Conservation (phyloP, 176 grass and related monocot genomes). For the Oryza rufipogon region DNA sequence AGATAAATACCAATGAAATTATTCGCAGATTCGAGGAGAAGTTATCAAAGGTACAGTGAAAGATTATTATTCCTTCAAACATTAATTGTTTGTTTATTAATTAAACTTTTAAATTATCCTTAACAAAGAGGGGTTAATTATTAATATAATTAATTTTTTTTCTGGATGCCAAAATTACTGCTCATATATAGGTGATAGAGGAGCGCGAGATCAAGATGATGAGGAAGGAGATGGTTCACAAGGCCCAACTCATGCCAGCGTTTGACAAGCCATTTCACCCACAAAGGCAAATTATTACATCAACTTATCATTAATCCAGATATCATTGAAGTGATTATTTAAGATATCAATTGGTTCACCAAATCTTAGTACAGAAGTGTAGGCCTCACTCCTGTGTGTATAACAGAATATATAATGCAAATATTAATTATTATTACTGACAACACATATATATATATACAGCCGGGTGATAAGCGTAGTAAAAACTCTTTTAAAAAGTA, state of each 20-base stretch:
- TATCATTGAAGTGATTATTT: slow-evolving; percentile 14
- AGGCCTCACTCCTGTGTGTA: neutral
- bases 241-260: slow-evolving; percentile 93
- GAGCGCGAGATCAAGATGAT: slow-evolving; percentile 90
- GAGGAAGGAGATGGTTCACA: slow-evolving; percentile 98
- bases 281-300: slow-evolving; percentile 66
- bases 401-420: neutral
- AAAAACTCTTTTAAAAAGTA: neutral
- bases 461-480: too few relatives aligned
- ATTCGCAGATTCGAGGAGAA: slow-evolving; percentile 91
- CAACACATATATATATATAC: too few relatives aligned
- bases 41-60: slow-evolving; percentile 51
- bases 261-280: slow-evolving; percentile 93
- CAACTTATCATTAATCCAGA: slow-evolving; percentile 35
- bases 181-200: slow-evolving; percentile 64
- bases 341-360: slow-evolving; percentile 18
- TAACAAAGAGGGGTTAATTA: neutral
- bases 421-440: neutral
- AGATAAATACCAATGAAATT: slow-evolving; percentile 83
- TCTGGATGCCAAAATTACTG: neutral
- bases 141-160: neutral
- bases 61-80: neutral
- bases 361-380: slow-evolving; percentile 13
- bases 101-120: neutral
- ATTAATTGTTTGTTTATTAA: neutral